These are phyloP conservation scores for Penicillium sclerotiorum DNA, from an alignment of 2,329 filamentous ascomycete species.

Conservation along the genomic window DNA sequence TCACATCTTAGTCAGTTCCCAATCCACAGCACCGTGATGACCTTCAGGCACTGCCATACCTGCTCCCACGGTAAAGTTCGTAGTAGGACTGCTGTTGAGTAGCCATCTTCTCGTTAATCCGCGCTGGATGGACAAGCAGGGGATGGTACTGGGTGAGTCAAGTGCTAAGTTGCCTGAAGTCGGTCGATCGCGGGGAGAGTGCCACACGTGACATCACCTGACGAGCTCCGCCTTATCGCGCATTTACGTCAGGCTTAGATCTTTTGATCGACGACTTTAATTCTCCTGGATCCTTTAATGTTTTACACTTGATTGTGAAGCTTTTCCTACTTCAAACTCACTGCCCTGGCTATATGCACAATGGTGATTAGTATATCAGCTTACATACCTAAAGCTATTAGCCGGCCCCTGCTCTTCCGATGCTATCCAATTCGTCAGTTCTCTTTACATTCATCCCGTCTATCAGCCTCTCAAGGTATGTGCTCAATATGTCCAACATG, in stretches of 20 bases:
- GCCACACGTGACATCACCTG: conserved; percentile 17
- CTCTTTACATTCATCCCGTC: not conserved
- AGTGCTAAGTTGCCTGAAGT: conserved; percentile 16
- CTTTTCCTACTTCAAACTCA: too few relatives aligned
- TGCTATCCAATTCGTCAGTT: not conserved
- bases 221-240: conserved; percentile 7
- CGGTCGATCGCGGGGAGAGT: conserved; percentile 17
- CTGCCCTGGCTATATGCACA: too few relatives aligned
- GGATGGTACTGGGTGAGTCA: conserved; percentile 9
- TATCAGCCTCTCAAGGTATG: not conserved
- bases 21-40: not conserved
- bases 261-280: not conserved
- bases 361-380: not conserved
- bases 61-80: conserved; percentile 97
- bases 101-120: conserved; percentile 46
- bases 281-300: too few relatives aligned
- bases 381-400: not conserved
- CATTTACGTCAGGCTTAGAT: conserved; percentile 10
- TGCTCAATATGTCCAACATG: too few relatives aligned
- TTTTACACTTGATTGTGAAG: too few relatives aligned
- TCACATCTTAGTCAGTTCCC: conserved; percentile 21
- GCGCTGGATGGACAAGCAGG: conserved; percentile 3
- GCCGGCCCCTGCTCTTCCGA: not conserved
- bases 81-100: conserved; percentile 66
- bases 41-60: conserved; percentile 59